Conservation (phyloP, 129 eudicot genomes). For the Smallanthus sonchifolius region DNA sequence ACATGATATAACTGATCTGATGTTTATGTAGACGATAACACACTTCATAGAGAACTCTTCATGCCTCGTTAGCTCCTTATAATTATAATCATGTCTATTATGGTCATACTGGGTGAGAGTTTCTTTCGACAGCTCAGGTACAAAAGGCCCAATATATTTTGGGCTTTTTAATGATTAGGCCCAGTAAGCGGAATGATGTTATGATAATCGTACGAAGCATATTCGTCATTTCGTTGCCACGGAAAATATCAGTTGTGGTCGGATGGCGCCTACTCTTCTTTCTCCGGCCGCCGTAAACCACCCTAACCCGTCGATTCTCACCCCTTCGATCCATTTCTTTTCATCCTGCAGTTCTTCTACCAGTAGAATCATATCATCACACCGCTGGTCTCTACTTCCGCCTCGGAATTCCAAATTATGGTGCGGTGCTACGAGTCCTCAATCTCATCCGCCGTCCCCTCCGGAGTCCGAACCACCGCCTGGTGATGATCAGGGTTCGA, state of each 20-base stretch:
- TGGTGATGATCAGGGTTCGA: constrained; percentile 21
- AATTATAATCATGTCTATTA: no score
- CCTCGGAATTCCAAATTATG: not conserved
- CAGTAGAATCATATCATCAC: not conserved
- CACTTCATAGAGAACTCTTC: no score
- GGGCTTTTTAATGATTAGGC: not conserved
- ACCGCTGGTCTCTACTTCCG: constrained; percentile 6
- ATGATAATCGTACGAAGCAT: not conserved
- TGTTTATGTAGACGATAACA: no score
- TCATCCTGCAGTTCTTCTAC: not conserved
- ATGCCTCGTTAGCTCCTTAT: no score
- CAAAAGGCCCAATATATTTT: not conserved
- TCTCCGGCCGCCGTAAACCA: constrained; percentile 30
- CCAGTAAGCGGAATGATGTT: not conserved
- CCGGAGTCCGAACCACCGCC: constrained; percentile 32
- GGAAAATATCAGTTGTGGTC: constrained; percentile 14
- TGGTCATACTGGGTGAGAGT: no score
- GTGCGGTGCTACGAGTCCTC: constrained; percentile 24
- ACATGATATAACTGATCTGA: no score
- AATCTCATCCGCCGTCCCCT: constrained; percentile 27
- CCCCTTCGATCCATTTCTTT: not conserved
- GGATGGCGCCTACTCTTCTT: constrained; percentile 24
- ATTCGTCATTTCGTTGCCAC: not conserved
- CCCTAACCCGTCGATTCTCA: constrained; percentile 6
- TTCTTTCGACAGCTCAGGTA: no score